Percentiles rank a stretch among this genome's conserved stretches.
Conservation (phyloP, 169 alveolate species). For the Cryptosporidium felis region DNA sequence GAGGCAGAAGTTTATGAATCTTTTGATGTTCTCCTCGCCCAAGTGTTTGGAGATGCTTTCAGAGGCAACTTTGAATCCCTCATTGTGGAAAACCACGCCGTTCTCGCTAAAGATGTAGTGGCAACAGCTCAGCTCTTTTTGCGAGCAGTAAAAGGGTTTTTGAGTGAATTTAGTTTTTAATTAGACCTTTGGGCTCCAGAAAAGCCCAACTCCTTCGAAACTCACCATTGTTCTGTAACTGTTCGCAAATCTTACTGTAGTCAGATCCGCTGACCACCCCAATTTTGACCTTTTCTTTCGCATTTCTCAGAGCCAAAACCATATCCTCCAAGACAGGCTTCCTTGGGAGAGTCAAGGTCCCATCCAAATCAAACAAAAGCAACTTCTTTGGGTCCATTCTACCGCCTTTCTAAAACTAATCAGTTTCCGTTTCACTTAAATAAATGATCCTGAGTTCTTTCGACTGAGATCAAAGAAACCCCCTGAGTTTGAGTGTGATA, state of each 20-base stretch:
- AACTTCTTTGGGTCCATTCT: conserved; percentile 14
- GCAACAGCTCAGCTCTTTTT: conserved; percentile 67
- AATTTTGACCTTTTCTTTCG: conserved; percentile 75
- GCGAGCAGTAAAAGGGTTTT: background rate
- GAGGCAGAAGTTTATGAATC: conserved; percentile 87
- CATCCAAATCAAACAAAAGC: conserved; percentile 90
- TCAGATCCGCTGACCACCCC: conserved; percentile 90
- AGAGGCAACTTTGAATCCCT: conserved; percentile 80
- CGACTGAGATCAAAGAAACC: too few relatives aligned
- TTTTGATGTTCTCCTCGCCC: conserved; percentile 87
- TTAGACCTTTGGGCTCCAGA: conserved; percentile 24
- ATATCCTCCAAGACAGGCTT: conserved; percentile 79
- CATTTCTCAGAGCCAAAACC: conserved; percentile 78
- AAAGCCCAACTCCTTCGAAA: background rate
- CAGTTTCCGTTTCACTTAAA: too few relatives aligned
- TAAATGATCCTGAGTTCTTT: too few relatives aligned
- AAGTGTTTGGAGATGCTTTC: conserved; percentile 79
- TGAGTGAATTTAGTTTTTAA: conserved; percentile 4
- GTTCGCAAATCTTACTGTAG: conserved; percentile 77
- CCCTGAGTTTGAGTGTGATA: too few relatives aligned
- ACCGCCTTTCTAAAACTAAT: background rate
- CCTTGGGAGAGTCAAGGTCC: conserved; percentile 89
- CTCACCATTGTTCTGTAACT: conserved; percentile 76
- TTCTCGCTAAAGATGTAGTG: conserved; percentile 89
- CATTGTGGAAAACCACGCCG: conserved; percentile 87